phyloP scores from a whole-genome alignment of 495 filamentous ascomycete genomes.

The Tuber brumale region DNA sequence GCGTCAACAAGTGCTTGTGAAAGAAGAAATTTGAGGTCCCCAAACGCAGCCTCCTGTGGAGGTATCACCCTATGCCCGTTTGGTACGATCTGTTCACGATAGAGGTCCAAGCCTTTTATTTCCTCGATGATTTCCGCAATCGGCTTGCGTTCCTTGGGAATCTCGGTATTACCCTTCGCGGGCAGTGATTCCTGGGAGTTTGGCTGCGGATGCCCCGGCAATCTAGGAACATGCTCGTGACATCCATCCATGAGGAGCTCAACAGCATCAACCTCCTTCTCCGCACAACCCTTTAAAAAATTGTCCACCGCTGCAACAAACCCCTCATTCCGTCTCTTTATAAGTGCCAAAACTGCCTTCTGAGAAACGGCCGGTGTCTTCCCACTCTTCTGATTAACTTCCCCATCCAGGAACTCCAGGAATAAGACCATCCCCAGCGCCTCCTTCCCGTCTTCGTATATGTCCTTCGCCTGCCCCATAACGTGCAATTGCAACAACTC shows the following conservation, averaged over 20 bases:
- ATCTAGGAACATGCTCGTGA: constrained; percentile 47
- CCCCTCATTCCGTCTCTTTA: constrained; percentile 85
- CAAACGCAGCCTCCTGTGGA: constrained; percentile 72
- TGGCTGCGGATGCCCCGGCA: constrained; percentile 27
- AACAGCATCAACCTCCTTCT: constrained; percentile 61
- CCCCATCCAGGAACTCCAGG: constrained; percentile 89
- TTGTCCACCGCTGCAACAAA: constrained; percentile 70
- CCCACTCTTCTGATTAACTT: constrained; percentile 71
- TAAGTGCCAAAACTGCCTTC: constrained; percentile 81
- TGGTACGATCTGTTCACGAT: constrained; percentile 85
- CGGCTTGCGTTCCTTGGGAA: constrained; percentile 74
- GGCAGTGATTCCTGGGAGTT: constrained; percentile 38
- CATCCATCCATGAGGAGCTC: constrained; percentile 54
- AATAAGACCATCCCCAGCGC: constrained; percentile 60
- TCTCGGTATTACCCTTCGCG: constrained; percentile 44
- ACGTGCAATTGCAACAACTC: constrained; percentile 70
- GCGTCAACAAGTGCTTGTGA: constrained; percentile 91
- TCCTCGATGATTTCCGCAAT: constrained; percentile 82
- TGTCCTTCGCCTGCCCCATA: constrained; percentile 46
- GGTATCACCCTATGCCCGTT: constrained; percentile 92
- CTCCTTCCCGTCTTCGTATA: constrained; percentile 43
- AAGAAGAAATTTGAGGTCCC: constrained; percentile 75
- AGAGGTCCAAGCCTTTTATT: constrained; percentile 76
- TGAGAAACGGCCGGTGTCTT: constrained; percentile 81
- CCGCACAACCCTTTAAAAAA: constrained; percentile 69